Percentiles rank a stretch among this genome's conserved stretches.
These are phyloP conservation scores for Lepiota venenata DNA, from an alignment of 768 basidiomycete genomes.

Conservation along the genomic window DNA sequence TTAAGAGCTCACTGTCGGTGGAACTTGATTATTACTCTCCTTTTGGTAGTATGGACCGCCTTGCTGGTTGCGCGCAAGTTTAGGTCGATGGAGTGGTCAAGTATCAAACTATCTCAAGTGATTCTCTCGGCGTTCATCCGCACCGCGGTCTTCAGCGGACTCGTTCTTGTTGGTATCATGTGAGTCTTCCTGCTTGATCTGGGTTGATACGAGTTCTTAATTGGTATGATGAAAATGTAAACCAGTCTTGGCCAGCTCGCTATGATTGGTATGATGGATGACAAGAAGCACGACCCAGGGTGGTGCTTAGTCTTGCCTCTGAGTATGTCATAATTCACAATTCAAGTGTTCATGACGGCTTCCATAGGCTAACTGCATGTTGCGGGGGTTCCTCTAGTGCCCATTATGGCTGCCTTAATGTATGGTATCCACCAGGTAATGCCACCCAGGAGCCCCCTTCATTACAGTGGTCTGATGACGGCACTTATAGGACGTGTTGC, in stretches of 20 bases:
- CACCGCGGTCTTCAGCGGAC: not conserved
- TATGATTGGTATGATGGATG: not conserved
- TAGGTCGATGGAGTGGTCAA: slow-evolving; percentile 2
- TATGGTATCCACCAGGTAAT: slow-evolving; percentile 3
- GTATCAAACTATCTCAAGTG: not conserved
- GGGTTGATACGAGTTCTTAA: not conserved
- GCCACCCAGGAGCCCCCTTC: not conserved
- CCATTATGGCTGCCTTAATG: slow-evolving; percentile 5
- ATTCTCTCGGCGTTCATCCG: slow-evolving; percentile 8
- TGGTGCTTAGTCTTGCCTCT: slow-evolving; percentile 1
- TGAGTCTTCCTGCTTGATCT: not conserved
- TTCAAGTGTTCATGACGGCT: not conserved
- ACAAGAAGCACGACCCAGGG: not conserved
- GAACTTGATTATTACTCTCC: not conserved
- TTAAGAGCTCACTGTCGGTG: not conserved
- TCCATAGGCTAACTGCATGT: not conserved
- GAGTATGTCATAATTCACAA: not conserved
- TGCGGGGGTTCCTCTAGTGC: not conserved
- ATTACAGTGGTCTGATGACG: not conserved
- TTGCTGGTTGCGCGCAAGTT: not conserved
- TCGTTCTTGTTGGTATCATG: not conserved
- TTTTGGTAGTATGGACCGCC: not conserved
- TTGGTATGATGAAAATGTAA: not conserved
- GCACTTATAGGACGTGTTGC: not conserved
- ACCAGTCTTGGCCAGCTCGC: not conserved